Evolutionary conservation across 495 filamentous ascomycete species (phyloP), one percentile per base, ranked within the genome.

Genomic region (Trichocladium antarcticum): DNA sequence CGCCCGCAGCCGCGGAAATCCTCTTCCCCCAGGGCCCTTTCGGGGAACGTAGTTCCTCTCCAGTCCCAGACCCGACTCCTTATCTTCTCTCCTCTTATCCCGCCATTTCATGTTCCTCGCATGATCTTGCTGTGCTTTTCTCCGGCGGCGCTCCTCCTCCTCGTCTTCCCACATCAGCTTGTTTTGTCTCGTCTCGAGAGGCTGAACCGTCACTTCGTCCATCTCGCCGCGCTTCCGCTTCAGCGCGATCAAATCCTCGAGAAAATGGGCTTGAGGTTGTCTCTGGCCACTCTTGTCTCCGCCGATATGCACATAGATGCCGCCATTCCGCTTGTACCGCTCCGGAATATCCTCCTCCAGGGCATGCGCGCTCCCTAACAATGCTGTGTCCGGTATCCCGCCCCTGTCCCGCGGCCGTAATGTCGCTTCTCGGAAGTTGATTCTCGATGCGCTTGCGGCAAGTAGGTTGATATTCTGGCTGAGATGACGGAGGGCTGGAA

Each of bases 381-480:
- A 35, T 6, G 29, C 11, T 14, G n/a, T n/a, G 14, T 44, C 46
- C 6, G 22, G 12, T 6, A 20, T 32, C 11, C 9, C 4, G 11
- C 31, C 43, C 10, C 50, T 37, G 1, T 54, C 38, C 41, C 56
- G 54, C 0, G 51, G 46, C 11, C 44, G 37, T 14, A 62, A 28
- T 3, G 43, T 55, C 6, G 61, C 54, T 19, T 66, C 59, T 6
- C 45, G 68, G 19, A 71, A 71, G 37, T 67, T 66, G 51, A 79
- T 68, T 12, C 75, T 58, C 12, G 65, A 52, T 41, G 68, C 60
- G 56, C 78, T 80, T 31, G 80, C 76, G 12, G 75, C 79, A 12
- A 89, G 59, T 6, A 87, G 69, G 50, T 82, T 74, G 20, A 81
- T 79, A 41, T 71, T 63, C 35, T 74, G 61, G 27, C 62, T 61